Percentiles rank a stretch among this genome's conserved stretches.
phyloP scores from a whole-genome alignment of 1,139 yeast species.

The Zygoascus hellenicus region DNA sequence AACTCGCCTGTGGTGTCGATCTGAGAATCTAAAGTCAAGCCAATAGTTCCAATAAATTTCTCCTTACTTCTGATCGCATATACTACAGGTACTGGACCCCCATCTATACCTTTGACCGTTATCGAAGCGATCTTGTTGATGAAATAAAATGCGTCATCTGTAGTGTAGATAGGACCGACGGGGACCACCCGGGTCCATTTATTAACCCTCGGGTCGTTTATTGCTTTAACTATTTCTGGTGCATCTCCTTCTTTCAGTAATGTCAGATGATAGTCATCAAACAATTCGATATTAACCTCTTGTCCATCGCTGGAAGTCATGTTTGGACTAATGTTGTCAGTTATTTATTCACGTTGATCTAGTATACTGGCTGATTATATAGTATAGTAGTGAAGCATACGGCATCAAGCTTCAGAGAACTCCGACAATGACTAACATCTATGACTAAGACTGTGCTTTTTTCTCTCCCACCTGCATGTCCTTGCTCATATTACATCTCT shows the following conservation, averaged over 20 bases:
- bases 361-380: neutral
- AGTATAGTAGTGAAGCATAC: no score
- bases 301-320: neutral
- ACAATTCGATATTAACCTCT: neutral
- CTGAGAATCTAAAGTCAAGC: neutral
- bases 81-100: neutral
- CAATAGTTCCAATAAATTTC: constrained; percentile 4
- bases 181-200: neutral
- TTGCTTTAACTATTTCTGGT: neutral
- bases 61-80: constrained; percentile 5
- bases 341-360: no score
- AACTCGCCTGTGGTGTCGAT: neutral
- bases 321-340: neutral
- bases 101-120: neutral
- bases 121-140: neutral
- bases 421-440: no score
- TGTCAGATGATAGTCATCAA: neutral
- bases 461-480: no score
- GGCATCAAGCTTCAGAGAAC: no score
- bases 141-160: constrained; percentile 7
- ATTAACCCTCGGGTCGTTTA: constrained; percentile 3
- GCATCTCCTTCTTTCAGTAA: constrained; percentile 2
- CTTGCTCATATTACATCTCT: no score
- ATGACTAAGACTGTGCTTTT: no score
- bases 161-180: constrained; percentile 1